Evolutionary conservation across 2,329 filamentous ascomycete species (phyloP).

Genomic region (Thelonectria rubi): DNA sequence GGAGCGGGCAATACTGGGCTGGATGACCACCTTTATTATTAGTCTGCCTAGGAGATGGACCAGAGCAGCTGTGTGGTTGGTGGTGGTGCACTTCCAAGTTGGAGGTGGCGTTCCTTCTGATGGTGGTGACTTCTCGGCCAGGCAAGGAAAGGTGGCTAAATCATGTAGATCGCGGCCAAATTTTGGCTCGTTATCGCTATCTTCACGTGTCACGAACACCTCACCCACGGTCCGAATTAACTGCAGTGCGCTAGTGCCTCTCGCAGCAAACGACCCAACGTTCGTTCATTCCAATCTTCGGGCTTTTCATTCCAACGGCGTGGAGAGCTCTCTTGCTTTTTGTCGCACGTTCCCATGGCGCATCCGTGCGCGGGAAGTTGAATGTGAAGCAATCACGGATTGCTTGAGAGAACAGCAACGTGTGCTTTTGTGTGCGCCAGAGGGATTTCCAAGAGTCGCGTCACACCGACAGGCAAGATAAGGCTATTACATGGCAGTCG

Average conservation of each 20-base stretch:
- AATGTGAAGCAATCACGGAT: conserved; percentile 5
- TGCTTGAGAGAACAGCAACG: background rate
- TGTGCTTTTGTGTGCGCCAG: conserved; percentile 17
- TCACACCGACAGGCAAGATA: conserved; percentile 39
- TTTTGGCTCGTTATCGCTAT: conserved; percentile 43
- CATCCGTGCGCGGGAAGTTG: conserved; percentile 14
- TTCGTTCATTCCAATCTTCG: background rate
- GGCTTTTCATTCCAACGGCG: conserved; percentile 10
- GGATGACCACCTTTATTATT: conserved; percentile 12
- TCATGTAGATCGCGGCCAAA: conserved; percentile 31
- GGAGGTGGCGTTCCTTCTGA: conserved; percentile 26
- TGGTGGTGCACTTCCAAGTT: conserved; percentile 9
- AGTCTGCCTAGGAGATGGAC: conserved; percentile 13
- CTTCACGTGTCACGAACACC: conserved; percentile 39
- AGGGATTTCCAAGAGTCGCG: conserved; percentile 27
- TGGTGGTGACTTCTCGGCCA: conserved; percentile 36
- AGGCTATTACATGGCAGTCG: conserved; percentile 24
- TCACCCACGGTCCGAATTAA: background rate
- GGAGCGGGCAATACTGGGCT: conserved; percentile 11
- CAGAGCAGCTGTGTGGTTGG: conserved; percentile 18
- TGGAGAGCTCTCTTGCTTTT: conserved; percentile 12
- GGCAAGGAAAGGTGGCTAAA: conserved; percentile 43
- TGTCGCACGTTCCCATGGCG: conserved; percentile 10
- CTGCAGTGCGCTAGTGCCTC: conserved; percentile 1
- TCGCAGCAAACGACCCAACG: background rate